Conservation (phyloP, 2,329 filamentous ascomycete genomes). For the Setomelanomma holmii region DNA sequence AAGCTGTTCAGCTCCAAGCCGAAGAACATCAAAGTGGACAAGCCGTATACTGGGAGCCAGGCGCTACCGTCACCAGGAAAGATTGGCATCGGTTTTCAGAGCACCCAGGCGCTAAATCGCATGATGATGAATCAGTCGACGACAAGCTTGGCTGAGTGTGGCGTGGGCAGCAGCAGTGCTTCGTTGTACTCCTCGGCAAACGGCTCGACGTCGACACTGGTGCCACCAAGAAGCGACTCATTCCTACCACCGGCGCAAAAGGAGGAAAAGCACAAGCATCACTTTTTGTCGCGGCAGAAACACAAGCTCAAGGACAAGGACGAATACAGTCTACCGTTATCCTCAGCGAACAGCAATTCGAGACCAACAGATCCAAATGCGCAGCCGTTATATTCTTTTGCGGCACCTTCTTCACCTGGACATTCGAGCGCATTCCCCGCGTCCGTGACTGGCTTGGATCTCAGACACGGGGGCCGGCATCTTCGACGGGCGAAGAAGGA, state of each 20-base stretch:
- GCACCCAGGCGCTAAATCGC: constrained; percentile 69
- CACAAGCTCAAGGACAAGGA: constrained; percentile 77
- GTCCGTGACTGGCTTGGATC: constrained; percentile 79
- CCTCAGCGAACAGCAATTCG: constrained; percentile 79
- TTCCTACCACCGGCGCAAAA: constrained; percentile 61
- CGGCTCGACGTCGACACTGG: constrained; percentile 77
- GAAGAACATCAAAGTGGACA: constrained; percentile 75
- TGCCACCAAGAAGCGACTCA: constrained; percentile 59
- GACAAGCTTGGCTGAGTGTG: constrained; percentile 70
- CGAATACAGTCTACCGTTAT: constrained; percentile 72
- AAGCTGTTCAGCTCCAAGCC: constrained; percentile 78
- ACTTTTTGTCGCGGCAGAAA: constrained; percentile 80
- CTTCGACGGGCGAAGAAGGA: constrained; percentile 75
- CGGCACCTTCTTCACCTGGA: constrained; percentile 73
- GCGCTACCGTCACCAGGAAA: constrained; percentile 71
- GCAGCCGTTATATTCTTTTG: constrained; percentile 80
- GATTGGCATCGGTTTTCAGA: constrained; percentile 70
- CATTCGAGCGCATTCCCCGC: constrained; percentile 76
- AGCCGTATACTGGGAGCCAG: constrained; percentile 65
- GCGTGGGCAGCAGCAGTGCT: constrained; percentile 60
- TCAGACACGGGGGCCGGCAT: constrained; percentile 77
- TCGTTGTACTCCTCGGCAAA: constrained; percentile 79
- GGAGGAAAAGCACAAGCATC: constrained; percentile 76
- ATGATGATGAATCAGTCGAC: constrained; percentile 71
- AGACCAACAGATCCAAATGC: constrained; percentile 76